Conservation (phyloP, 768 basidiomycete genomes). For the Leucosporidium yakuticum region DNA sequence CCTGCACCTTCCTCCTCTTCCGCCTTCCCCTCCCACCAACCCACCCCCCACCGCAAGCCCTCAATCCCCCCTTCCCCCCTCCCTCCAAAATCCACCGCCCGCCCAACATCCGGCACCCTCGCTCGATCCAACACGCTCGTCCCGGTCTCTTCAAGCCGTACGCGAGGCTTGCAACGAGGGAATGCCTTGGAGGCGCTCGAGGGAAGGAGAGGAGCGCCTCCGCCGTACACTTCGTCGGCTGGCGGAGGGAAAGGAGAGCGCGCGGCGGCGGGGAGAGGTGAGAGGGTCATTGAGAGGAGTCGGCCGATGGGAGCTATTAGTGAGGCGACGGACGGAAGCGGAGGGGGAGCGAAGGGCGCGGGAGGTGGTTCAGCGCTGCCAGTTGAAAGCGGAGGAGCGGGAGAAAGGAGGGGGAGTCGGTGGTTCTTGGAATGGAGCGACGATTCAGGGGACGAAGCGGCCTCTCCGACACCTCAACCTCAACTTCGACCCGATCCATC, state of each 20-base stretch:
- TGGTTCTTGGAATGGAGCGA: slow-evolving; percentile 2
- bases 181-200: background rate
- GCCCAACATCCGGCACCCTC: background rate
- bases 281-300: background rate
- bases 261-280: background rate
- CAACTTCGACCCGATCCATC: no score
- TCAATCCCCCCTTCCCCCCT: background rate
- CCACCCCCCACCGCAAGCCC: background rate
- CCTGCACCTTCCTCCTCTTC: background rate
- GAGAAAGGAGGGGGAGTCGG: background rate
- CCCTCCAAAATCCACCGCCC: background rate
- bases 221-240: background rate
- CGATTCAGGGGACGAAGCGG: background rate
- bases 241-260: background rate
- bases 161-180: background rate
- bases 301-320: background rate
- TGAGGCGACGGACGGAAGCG: background rate
- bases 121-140: background rate
- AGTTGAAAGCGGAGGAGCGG: background rate
- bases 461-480: background rate
- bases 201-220: background rate
- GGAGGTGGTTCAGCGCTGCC: background rate
- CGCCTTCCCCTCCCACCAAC: background rate
- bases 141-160: background rate
- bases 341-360: background rate